Percentiles rank a stretch among this genome's conserved stretches.
Conservation (phyloP, 2,329 filamentous ascomycete species). For the Calonectria henricotiae region DNA sequence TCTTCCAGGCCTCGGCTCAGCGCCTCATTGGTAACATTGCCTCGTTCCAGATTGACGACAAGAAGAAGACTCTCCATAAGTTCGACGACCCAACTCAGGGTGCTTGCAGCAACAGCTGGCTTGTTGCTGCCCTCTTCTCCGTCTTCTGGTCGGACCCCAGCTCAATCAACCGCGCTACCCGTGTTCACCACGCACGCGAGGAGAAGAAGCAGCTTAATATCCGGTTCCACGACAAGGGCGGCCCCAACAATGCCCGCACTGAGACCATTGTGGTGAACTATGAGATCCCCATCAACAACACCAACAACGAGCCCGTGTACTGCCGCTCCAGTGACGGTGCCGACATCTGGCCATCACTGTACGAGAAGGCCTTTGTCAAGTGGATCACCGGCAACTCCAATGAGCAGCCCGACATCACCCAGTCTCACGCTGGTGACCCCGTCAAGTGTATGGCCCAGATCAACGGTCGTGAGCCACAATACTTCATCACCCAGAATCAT, state of each 20-base stretch:
- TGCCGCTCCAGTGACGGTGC: conserved; percentile 60
- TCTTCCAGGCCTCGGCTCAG: conserved; percentile 55
- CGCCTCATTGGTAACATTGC: conserved; percentile 56
- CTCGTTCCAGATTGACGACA: conserved; percentile 51
- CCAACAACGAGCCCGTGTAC: conserved; percentile 61
- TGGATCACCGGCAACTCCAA: conserved; percentile 58
- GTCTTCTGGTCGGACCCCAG: conserved; percentile 64
- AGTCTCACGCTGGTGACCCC: conserved; percentile 61
- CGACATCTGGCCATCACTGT: conserved; percentile 64
- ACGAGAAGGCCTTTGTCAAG: conserved; percentile 67
- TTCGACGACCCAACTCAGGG: conserved; percentile 65
- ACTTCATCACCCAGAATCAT: conserved; percentile 57
- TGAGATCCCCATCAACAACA: conserved; percentile 63
- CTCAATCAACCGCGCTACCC: conserved; percentile 60
- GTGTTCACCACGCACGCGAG: conserved; percentile 48
- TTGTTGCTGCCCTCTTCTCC: conserved; percentile 64
- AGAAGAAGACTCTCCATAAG: conserved; percentile 43
- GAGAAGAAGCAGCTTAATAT: conserved; percentile 54
- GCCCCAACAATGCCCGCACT: conserved; percentile 60
- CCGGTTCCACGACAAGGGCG: conserved; percentile 65
- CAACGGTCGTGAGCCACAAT: conserved; percentile 59
- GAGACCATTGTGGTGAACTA: conserved; percentile 63
- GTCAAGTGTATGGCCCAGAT: conserved; percentile 65
- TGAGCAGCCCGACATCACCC: conserved; percentile 61
- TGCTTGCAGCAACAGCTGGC: conserved; percentile 61